These are phyloP conservation scores for Tuber aestivum DNA, from an alignment of 495 filamentous ascomycete genomes.

Conservation along the genomic window DNA sequence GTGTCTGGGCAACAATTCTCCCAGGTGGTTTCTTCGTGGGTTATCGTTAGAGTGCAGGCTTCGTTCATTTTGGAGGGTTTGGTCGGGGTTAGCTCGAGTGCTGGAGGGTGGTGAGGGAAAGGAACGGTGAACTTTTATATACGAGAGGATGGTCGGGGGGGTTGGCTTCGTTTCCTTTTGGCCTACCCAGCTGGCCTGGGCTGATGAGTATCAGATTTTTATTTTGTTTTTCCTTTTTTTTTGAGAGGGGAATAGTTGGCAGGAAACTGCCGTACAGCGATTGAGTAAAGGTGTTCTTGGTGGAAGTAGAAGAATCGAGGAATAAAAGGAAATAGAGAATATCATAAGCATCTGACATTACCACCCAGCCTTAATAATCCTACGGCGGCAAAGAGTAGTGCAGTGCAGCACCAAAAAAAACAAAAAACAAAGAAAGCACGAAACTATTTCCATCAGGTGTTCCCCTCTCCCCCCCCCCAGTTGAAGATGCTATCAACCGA, in stretches of 20 bases:
- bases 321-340: background rate
- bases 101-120: background rate
- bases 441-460: background rate
- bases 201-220: background rate
- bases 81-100: background rate
- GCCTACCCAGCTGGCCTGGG: background rate
- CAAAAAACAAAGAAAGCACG: slow-evolving; percentile 4
- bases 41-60: background rate
- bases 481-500: background rate
- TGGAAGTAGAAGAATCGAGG: background rate
- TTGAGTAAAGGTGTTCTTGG: background rate
- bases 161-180: background rate
- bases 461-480: background rate
- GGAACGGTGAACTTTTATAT: background rate
- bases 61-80: background rate
- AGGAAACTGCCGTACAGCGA: background rate
- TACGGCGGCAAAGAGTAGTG: background rate
- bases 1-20: background rate
- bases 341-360: slow-evolving; percentile 1
- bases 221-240: background rate
- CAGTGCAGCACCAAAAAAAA: background rate
- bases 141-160: background rate
- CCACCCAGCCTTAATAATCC: background rate
- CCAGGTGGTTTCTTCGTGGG: background rate
- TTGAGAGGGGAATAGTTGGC: background rate